Percentiles rank a stretch among this genome's conserved stretches.
phyloP scores from a whole-genome alignment of 1,139 yeast species.

The Spathaspora sp. region DNA sequence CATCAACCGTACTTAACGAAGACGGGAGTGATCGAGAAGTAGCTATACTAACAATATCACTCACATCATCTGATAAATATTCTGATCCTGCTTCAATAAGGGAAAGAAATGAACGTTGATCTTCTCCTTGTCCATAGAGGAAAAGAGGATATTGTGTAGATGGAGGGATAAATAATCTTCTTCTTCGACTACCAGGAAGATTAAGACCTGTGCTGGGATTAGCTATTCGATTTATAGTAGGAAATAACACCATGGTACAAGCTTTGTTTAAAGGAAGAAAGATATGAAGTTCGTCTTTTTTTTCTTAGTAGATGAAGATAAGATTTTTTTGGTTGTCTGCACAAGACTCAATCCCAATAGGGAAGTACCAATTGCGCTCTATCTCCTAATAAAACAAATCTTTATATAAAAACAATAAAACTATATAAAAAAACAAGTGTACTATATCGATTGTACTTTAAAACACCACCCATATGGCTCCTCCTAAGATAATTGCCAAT shows the following conservation, averaged over 20 bases:
- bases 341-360: background rate
- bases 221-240: constrained; percentile 41
- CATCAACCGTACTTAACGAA: constrained; percentile 51
- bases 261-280: background rate
- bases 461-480: constrained; percentile 47
- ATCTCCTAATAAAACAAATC: background rate
- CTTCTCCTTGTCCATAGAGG: constrained; percentile 59
- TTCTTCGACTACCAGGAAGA: constrained; percentile 38
- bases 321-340: background rate
- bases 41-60: constrained; percentile 53
- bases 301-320: background rate
- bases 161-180: constrained; percentile 64
- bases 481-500: constrained; percentile 36
- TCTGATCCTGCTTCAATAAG: constrained; percentile 42
- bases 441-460: no score
- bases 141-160: constrained; percentile 68
- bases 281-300: background rate
- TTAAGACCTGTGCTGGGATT: constrained; percentile 39
- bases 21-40: constrained; percentile 66
- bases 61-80: constrained; percentile 39
- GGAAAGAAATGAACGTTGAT: constrained; percentile 63
- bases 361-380: background rate
- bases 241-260: constrained; percentile 39
- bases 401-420: background rate
- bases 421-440: background rate